phyloP scores from a whole-genome alignment of 345 rosid species.

The Syzygium aromaticum region DNA sequence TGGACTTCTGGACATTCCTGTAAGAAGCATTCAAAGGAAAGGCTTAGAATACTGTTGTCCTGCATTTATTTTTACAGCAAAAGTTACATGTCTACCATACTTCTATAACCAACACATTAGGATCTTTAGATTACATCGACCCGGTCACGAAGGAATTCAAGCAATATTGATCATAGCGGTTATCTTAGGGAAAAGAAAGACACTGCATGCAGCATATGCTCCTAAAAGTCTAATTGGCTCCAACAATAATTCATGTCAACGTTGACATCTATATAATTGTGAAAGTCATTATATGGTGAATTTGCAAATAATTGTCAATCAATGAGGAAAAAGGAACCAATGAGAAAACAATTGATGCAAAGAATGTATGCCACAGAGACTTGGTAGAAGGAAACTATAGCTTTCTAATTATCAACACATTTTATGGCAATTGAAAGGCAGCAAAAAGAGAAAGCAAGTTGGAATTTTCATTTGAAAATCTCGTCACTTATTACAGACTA shows the following conservation, averaged over 20 bases:
- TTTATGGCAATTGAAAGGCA: background rate
- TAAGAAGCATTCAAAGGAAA: background rate
- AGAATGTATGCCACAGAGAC: background rate
- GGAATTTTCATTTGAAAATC: background rate
- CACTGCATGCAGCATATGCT: background rate
- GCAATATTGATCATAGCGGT: background rate
- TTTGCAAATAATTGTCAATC: background rate
- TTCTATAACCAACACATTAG: background rate
- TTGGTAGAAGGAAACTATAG: background rate
- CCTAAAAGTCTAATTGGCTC: background rate
- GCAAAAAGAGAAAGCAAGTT: background rate
- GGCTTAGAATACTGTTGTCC: background rate
- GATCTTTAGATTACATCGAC: background rate
- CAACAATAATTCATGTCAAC: background rate
- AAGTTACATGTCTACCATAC: background rate
- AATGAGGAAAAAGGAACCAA: background rate
- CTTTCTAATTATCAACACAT: background rate
- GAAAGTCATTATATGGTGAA: background rate
- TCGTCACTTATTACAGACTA: background rate
- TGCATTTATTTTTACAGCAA: background rate
- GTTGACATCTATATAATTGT: background rate
- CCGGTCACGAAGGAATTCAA: background rate
- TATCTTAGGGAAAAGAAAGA: background rate
- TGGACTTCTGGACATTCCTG: slow-evolving; percentile 94
- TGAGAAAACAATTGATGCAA: background rate